A percentile compares a stretch with the other conserved stretches of the same genome.
These are phyloP conservation scores for Hypoxylon sp. DNA, from an alignment of 2,329 filamentous ascomycete species.

Conservation along the genomic window DNA sequence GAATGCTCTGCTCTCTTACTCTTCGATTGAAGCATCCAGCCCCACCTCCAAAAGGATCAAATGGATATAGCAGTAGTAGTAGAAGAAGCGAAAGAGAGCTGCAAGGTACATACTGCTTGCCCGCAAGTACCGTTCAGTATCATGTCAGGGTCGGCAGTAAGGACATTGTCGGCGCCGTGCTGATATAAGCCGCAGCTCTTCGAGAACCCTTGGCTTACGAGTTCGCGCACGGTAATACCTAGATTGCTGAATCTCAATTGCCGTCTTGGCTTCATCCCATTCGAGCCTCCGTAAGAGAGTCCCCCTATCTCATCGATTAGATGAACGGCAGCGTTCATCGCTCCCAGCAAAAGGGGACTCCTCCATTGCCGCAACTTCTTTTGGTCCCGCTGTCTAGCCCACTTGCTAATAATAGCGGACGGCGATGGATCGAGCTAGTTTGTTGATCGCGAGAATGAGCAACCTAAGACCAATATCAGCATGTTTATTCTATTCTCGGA, in stretches of 20 bases:
- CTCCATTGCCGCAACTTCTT: slow-evolving; percentile 6
- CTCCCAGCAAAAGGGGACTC: not conserved
- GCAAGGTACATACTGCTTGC: slow-evolving; percentile 11
- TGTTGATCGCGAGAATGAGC: slow-evolving; percentile 12
- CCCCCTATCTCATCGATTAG: slow-evolving; percentile 2
- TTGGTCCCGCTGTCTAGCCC: slow-evolving; percentile 3
- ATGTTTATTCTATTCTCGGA: slow-evolving; percentile 32
- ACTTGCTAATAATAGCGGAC: slow-evolving; percentile 31
- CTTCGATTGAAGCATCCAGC: slow-evolving; percentile 19
- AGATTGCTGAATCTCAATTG: slow-evolving; percentile 5
- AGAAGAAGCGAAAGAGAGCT: slow-evolving; percentile 9
- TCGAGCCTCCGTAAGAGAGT: not conserved
- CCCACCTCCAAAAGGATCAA: slow-evolving; percentile 8
- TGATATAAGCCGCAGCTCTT: slow-evolving; percentile 23
- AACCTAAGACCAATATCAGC: slow-evolving; percentile 8
- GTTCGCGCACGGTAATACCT: slow-evolving; percentile 2
- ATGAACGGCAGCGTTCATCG: slow-evolving; percentile 5
- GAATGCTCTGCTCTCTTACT: slow-evolving; percentile 19
- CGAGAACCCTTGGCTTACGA: slow-evolving; percentile 19
- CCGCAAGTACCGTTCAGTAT: slow-evolving; percentile 14
- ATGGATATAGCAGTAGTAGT: slow-evolving; percentile 1
- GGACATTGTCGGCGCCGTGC: slow-evolving; percentile 6
- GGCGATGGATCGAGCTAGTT: not conserved
- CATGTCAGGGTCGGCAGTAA: not conserved
- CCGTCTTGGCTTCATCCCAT: slow-evolving; percentile 16